A percentile compares a stretch with the other conserved stretches of the same genome.
Evolutionary conservation across 495 filamentous ascomycete genomes (phyloP).

Genomic region (Aspergillus carlsbadensis): DNA sequence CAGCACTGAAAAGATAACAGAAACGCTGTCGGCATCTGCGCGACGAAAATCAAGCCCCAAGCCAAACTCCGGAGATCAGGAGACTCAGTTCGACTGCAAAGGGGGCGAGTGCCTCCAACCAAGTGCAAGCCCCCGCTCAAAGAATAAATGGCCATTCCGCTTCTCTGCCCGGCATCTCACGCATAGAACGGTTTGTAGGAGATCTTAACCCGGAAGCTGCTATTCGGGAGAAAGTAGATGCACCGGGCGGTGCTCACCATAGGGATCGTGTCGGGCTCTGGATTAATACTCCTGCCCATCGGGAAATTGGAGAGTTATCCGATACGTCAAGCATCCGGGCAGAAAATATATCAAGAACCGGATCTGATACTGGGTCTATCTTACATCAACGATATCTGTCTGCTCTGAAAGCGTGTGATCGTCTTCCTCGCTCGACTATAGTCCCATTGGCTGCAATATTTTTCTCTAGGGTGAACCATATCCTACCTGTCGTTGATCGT

Average conservation of each 20-base stretch:
- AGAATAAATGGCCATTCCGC: background rate
- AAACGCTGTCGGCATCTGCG: slow-evolving; percentile 38
- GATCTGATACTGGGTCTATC: slow-evolving; percentile 20
- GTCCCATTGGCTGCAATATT: slow-evolving; percentile 30
- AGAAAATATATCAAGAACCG: slow-evolving; percentile 5
- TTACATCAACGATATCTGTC: slow-evolving; percentile 30
- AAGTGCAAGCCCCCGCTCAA: background rate
- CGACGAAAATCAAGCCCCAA: background rate
- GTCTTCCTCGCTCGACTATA: slow-evolving; percentile 27
- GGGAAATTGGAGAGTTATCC: slow-evolving; percentile 5
- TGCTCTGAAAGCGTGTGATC: slow-evolving; percentile 30
- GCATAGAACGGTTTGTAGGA: slow-evolving; percentile 44
- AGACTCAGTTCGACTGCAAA: background rate
- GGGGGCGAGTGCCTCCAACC: background rate
- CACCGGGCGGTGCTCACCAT: slow-evolving; percentile 30
- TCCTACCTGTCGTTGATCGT: slow-evolving; percentile 39
- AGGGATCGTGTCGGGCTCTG: slow-evolving; percentile 45
- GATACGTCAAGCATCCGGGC: slow-evolving; percentile 2
- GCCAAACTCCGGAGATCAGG: background rate
- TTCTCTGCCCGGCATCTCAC: slow-evolving; percentile 14
- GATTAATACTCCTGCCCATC: slow-evolving; percentile 34
- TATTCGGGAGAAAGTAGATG: slow-evolving; percentile 38
- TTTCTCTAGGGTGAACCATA: slow-evolving; percentile 34
- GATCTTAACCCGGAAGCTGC: slow-evolving; percentile 50
- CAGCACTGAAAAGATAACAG: slow-evolving; percentile 10